Percentiles rank a stretch among this genome's conserved stretches.
Evolutionary conservation across 108 stramenopile species (phyloP).

Genomic region (Conticribra guillardii): DNA sequence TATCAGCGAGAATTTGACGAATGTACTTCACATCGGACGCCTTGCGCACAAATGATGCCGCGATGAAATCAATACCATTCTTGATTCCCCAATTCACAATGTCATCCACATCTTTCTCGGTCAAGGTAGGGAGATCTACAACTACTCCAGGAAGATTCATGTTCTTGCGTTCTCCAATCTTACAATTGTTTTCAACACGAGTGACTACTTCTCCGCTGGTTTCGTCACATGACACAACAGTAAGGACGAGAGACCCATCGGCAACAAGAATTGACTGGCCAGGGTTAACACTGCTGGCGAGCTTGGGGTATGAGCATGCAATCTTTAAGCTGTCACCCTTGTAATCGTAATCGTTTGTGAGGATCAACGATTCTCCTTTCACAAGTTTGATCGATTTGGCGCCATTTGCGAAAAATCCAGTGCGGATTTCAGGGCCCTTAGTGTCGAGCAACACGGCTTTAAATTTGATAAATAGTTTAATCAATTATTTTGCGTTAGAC

Average conservation of each 20-base stretch:
- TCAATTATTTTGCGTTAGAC: no score
- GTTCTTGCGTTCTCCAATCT: constrained; percentile 89
- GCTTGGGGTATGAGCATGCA: constrained; percentile 76
- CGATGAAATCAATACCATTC: constrained; percentile 95
- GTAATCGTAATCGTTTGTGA: constrained; percentile 80
- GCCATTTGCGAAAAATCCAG: constrained; percentile 86
- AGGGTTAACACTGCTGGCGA: constrained; percentile 65
- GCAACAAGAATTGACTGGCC: constrained; percentile 87
- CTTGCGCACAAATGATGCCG: constrained; percentile 95
- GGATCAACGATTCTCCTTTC: constrained; percentile 65
- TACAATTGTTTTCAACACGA: constrained; percentile 78
- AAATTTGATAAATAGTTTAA: no score
- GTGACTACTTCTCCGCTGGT: constrained; percentile 61
- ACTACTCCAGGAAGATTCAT: constrained; percentile 92
- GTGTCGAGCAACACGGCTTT: constrained; percentile 83
- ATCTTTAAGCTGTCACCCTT: constrained; percentile 68
- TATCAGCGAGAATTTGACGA: constrained; percentile 87
- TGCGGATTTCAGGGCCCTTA: constrained; percentile 93
- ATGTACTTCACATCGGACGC: constrained; percentile 86
- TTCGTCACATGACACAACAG: constrained; percentile 64
- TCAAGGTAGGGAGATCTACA: constrained; percentile 86
- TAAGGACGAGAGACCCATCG: constrained; percentile 88
- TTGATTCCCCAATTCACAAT: constrained; percentile 83
- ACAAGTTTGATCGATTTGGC: constrained; percentile 64
- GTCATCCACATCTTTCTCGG: constrained; percentile 94